Evolutionary conservation across 495 filamentous ascomycete genomes (phyloP), one percentile per base, ranked within the genome.

Genomic region (Bacidia gigantensis): DNA sequence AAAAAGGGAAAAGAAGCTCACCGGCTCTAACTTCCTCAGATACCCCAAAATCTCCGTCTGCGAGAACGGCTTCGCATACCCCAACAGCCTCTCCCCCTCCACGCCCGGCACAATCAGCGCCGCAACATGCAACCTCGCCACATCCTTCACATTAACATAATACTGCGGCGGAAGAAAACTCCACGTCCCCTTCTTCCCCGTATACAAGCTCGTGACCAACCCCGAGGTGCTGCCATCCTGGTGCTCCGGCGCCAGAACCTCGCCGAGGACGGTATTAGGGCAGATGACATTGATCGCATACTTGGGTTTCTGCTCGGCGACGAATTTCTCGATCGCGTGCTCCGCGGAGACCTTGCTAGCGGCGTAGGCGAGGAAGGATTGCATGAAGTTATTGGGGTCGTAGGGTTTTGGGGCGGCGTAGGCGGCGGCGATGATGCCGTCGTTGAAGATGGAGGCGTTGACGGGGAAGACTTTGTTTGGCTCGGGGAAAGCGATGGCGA

Each of bases 261-360:
- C 56, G 12, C 72, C 64, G 12, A 73, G 56, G 35, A 64, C 66
- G 2, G 52, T 46, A 50, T 62, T 64, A 21, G 79, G 77, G 21
- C 80, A 64, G 5, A 82, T 59, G 2, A 72, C 51, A 29, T 77
- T 77, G 54, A 80, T 66, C 1, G 53, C 63, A 51, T 76, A 81
- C 0, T 74, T 72, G 38, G 72, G 65, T 10, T 77, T 45, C 45
- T 74, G 66, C 24, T 71, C 67, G 22, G 70, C 62, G 1, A 73
- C 54, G 54, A 77, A 82, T 49, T 69, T 63, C 74, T 73, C 80
- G 2, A 74, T 55, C 2, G 65, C 63, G 25, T 63, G 68, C 61
- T 83, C 79, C 0, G 67, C 72, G 24, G 70, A 65, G 0, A 68
- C 71, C 56, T 84, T 82, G 53, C 71, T 73, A 0, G 76, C 76